Percentiles rank a stretch among this genome's conserved stretches.
These are phyloP conservation scores for Starmerella potacharoeniae DNA, from an alignment of 805 yeast species.

Conservation along the genomic window DNA sequence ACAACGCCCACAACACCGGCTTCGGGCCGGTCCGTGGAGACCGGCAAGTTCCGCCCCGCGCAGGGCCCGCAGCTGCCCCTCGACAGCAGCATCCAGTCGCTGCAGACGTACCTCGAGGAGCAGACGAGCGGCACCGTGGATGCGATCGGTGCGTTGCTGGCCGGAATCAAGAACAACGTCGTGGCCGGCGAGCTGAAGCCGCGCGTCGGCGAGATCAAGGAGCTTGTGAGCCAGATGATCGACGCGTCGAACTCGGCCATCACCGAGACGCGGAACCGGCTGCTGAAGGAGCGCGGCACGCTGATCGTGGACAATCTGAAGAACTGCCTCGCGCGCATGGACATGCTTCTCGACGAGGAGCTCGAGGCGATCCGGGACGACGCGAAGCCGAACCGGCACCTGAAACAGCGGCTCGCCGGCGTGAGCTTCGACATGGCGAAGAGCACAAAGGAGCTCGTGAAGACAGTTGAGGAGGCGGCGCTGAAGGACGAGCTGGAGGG, in stretches of 20 bases:
- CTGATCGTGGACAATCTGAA: slow-evolving; percentile 82
- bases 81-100: slow-evolving; percentile 75
- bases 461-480: slow-evolving; percentile 90
- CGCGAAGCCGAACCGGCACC: slow-evolving; percentile 60
- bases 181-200: slow-evolving; percentile 61
- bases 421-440: slow-evolving; percentile 93
- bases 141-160: slow-evolving; percentile 69
- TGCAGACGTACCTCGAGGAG: slow-evolving; percentile 76
- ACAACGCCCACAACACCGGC: not conserved
- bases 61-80: slow-evolving; percentile 33
- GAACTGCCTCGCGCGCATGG: slow-evolving; percentile 80
- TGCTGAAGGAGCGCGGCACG: slow-evolving; percentile 77
- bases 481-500: slow-evolving; percentile 75
- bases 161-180: slow-evolving; percentile 40
- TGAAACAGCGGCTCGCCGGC: slow-evolving; percentile 90
- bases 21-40: not conserved
- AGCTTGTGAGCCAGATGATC: slow-evolving; percentile 74
- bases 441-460: slow-evolving; percentile 89
- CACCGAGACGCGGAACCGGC: slow-evolving; percentile 77
- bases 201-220: slow-evolving; percentile 65
- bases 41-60: slow-evolving; percentile 3
- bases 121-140: slow-evolving; percentile 87
- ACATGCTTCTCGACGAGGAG: slow-evolving; percentile 42
- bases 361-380: slow-evolving; percentile 27
- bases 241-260: slow-evolving; percentile 78